Conservation (phyloP, 2,329 filamentous ascomycete genomes). For the Westerdykella ornata region DNA sequence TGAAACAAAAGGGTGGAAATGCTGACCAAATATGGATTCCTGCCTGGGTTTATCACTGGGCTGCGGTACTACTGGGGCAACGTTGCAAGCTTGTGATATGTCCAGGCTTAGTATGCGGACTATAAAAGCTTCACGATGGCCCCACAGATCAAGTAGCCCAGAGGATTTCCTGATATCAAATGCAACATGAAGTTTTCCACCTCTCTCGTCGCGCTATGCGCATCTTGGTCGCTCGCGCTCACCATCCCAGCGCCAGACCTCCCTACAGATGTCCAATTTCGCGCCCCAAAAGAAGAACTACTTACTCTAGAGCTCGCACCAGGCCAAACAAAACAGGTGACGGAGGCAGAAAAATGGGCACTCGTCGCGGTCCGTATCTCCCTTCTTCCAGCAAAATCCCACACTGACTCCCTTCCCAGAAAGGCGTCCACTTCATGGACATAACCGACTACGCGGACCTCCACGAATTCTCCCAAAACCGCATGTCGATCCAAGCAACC, state of each 20-base stretch:
- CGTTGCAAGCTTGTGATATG: too few relatives aligned
- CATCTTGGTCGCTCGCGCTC: slow-evolving; percentile 1
- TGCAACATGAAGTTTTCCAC: slow-evolving; percentile 35
- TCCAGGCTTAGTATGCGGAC: too few relatives aligned
- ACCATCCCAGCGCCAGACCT: slow-evolving; percentile 1
- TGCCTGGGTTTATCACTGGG: too few relatives aligned
- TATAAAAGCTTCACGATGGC: too few relatives aligned
- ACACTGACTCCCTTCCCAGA: slow-evolving; percentile 3
- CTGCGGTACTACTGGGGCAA: too few relatives aligned
- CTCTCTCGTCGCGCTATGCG: background rate
- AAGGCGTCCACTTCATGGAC: slow-evolving; percentile 21
- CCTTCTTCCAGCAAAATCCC: too few relatives aligned
- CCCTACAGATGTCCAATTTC: background rate
- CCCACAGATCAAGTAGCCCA: too few relatives aligned
- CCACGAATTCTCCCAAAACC: slow-evolving; percentile 1
- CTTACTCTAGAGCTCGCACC: slow-evolving; percentile 74
- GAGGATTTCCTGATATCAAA: slow-evolving; percentile 12
- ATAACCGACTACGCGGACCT: slow-evolving; percentile 18
- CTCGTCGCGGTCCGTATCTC: slow-evolving; percentile 56
- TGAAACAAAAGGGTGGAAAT: too few relatives aligned
- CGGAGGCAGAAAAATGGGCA: slow-evolving; percentile 87
- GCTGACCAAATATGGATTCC: too few relatives aligned
- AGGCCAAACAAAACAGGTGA: slow-evolving; percentile 73
- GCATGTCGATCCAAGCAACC: slow-evolving; percentile 3
- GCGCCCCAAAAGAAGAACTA: slow-evolving; percentile 23